Evolutionary conservation across 2,329 filamentous ascomycete genomes (phyloP), one percentile per base, ranked within the genome.

Genomic region (Aspergillus sp.): DNA sequence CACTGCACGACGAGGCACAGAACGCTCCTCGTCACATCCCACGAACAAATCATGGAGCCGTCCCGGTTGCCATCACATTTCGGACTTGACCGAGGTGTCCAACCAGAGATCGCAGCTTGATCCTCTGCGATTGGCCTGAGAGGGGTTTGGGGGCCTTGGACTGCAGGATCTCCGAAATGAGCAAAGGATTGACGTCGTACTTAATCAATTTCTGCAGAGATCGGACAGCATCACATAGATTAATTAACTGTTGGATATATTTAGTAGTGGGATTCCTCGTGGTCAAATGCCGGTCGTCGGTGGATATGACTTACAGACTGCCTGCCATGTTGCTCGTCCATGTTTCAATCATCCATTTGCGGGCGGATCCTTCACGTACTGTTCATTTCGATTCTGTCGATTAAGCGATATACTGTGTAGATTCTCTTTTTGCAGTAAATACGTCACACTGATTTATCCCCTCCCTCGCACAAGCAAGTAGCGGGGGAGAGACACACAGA

Each of bases 1-100:
- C 51, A 6, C 55, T 67, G 65, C 65, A 64, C 55, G 45, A 55
- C 50, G 20, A 53, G 56, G 60, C 63, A 63, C 60, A 58, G 16
- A 7, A 22, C 36, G 51, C 56, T 47, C 53, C 36, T 49, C 50
- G 49, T 65, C 63, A 65, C 63, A 59, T 54, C 16, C 2, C 9
- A 50, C 49, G 29, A 52, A 55, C 61, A 55, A 62, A 62, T 65
- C 22, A 47, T 47, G 26, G 26, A 29, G 6, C 26, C 26, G 26
- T 29, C 26, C 26, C 26, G 26, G 14, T 42, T 7, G 36, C 36
- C 36, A n/a, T 42, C 36, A 42, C 36, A 42, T n/a, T n/a, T n/a
- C 45, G 22, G 45, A 47, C 45, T 22, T 9, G 20, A 9, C 45
- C 45, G 22, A 22, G 14, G 14, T 9, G 18, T 6, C 45, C 45